Evolutionary conservation across 768 basidiomycete genomes (phyloP), one percentile per base, ranked within the genome.

Genomic region (Tulasnella sp.): DNA sequence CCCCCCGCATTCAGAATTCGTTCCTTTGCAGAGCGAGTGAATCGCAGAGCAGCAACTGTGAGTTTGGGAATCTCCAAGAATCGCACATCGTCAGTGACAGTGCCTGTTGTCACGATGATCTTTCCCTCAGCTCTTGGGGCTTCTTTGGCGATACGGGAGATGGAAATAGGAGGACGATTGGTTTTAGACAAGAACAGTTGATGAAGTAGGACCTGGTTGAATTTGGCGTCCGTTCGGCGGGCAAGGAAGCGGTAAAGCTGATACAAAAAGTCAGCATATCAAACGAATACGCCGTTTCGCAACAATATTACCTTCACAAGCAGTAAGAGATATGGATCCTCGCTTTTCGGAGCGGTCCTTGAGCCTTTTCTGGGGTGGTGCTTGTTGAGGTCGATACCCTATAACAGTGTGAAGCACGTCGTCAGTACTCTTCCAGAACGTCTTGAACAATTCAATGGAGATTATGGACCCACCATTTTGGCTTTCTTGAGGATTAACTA

Each of bases 361-460:
- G 78, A 72, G 61, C 91, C 80, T 78, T 95, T 96, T 82, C 86
- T 93, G 81, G 95, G 92, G 81, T 99, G 93, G 77, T 98, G 93
- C 69, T 75, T 72, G 68, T 76, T 75, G 70, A 96, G 78, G 72
- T 95, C 91, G 70, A 95, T 93, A 82, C 90, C 91, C 91, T 88
- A 65, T 12, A 19, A 50, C 19, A 34, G n/a, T 37, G 19, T 25
- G 34, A 22, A 42, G 40, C 40, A 33, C 40, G 52, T 45, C 44
- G 31, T 53, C 28, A 40, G 31, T 20, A 31, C 20, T 29, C 40
- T 28, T 28, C 33, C 19, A 46, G 8, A 45, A 25, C n/a, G 51
- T 46, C 10, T 2, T 28, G 24, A 31, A 35, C 4, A 33, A 5
- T 28, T n/a, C 7, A 16, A 16, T 48, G 7, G 13, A 25, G 22